Conservation (phyloP, 2,329 filamentous ascomycete genomes). For the Metarhizium sp. region DNA sequence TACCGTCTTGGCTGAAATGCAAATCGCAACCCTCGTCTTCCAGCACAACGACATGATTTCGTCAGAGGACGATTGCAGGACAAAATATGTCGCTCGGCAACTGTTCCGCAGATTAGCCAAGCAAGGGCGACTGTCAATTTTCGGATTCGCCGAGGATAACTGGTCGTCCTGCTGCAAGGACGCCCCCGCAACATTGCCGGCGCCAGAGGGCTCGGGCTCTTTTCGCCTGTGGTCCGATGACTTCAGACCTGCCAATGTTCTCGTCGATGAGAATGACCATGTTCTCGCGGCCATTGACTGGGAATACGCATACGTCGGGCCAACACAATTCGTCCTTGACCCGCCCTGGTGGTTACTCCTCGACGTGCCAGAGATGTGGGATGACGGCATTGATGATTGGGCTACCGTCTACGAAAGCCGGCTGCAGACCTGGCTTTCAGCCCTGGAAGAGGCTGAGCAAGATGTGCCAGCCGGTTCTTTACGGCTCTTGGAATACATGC, state of each 20-base stretch:
- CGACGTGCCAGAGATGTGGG: conserved; percentile 22
- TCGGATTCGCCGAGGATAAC: not conserved
- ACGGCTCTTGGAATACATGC: not conserved
- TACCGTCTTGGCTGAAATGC: not conserved
- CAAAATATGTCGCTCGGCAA: not conserved
- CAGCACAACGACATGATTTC: not conserved
- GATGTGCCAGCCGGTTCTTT: conserved; percentile 12
- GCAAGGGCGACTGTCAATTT: not conserved
- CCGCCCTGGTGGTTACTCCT: conserved; percentile 31
- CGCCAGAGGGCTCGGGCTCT: not conserved
- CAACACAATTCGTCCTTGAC: conserved; percentile 22
- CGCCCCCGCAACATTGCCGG: too few species aligned
- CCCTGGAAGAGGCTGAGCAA: conserved; percentile 13
- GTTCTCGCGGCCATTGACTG: conserved; percentile 29
- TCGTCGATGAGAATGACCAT: conserved; percentile 16
- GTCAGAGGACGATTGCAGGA: not conserved
- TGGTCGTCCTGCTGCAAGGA: too few species aligned
- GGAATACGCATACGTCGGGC: conserved; percentile 28
- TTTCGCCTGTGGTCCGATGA: not conserved
- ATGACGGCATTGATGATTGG: conserved; percentile 20
- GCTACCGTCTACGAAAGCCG: conserved; percentile 19
- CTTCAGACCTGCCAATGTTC: conserved; percentile 18
- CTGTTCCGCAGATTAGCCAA: not conserved
- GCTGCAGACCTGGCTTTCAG: conserved; percentile 21
- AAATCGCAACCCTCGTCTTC: not conserved